Conservation (phyloP, 2,329 filamentous ascomycete species). For the Aspergillus aculeatus region DNA sequence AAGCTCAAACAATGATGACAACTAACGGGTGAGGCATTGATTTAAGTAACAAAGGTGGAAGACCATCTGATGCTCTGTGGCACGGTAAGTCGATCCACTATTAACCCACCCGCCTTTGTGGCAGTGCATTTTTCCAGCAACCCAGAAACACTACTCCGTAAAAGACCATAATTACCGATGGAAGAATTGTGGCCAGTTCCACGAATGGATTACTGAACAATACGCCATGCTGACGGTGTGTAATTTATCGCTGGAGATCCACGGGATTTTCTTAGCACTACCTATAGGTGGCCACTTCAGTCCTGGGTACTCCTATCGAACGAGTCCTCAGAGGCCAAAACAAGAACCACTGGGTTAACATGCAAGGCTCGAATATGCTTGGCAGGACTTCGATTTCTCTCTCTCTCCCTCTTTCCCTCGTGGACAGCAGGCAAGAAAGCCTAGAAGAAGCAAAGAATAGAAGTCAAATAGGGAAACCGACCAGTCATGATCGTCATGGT, state of each 20-base stretch:
- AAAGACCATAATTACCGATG: no score
- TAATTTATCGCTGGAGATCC: neutral
- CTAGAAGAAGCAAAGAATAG: neutral
- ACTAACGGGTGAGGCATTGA: no score
- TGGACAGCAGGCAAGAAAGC: neutral
- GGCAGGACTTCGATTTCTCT: neutral
- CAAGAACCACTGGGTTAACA: neutral
- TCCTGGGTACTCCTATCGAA: neutral
- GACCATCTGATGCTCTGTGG: slow-evolving; percentile 4
- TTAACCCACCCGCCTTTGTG: neutral
- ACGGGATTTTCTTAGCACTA: neutral
- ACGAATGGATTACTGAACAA: neutral
- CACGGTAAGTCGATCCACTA: neutral
- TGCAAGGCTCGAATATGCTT: neutral
- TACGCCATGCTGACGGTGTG: neutral
- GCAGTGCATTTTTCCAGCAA: neutral
- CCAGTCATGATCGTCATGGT: neutral
- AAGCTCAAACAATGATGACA: no score
- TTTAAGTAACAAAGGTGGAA: neutral
- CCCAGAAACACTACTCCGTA: no score
- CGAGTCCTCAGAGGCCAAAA: neutral
- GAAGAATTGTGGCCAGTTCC: neutral
- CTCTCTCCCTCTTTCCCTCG: neutral
- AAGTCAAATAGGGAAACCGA: neutral
- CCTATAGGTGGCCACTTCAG: no score